These are phyloP conservation scores for Dissophora globulifera DNA, from an alignment of 192 early-diverging fungal genomes.

Conservation along the genomic window DNA sequence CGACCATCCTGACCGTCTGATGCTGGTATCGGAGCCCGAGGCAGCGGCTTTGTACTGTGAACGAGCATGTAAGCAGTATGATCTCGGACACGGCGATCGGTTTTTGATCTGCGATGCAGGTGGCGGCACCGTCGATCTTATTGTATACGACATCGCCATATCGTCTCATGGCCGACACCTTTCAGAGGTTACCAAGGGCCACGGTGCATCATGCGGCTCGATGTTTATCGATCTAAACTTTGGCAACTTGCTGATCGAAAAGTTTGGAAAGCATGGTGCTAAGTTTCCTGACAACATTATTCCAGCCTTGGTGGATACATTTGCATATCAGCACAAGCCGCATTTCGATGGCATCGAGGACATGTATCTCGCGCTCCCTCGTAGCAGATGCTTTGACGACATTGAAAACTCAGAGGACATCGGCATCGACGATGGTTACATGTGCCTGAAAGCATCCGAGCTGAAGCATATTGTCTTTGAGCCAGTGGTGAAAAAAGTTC, in stretches of 20 bases:
- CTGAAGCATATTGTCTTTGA: slow-evolving; percentile 42
- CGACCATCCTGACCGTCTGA: slow-evolving; percentile 49
- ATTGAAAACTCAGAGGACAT: slow-evolving; percentile 3
- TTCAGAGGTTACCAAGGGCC: slow-evolving; percentile 57
- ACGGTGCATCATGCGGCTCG: slow-evolving; percentile 55
- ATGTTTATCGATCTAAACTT: slow-evolving; percentile 56
- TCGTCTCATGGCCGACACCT: slow-evolving; percentile 29
- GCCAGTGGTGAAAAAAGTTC: slow-evolving; percentile 42
- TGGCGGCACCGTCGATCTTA: slow-evolving; percentile 45
- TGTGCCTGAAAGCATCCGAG: slow-evolving; percentile 14
- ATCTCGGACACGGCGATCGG: slow-evolving; percentile 41
- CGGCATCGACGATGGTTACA: slow-evolving; percentile 20
- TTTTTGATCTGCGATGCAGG: slow-evolving; percentile 45
- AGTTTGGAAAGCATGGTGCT: slow-evolving; percentile 31
- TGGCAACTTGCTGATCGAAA: slow-evolving; percentile 28
- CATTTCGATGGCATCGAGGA: slow-evolving; percentile 23
- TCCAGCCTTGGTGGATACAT: slow-evolving; percentile 6
- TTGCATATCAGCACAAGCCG: slow-evolving; percentile 26
- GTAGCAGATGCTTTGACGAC: not conserved
- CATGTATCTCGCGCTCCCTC: slow-evolving; percentile 7
- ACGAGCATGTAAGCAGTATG: slow-evolving; percentile 48
- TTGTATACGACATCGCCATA: slow-evolving; percentile 49
- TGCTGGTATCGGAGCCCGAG: slow-evolving; percentile 56
- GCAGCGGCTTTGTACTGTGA: slow-evolving; percentile 58
- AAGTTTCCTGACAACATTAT: slow-evolving; percentile 24